These are phyloP conservation scores for Piloderma croceum DNA, from an alignment of 768 basidiomycete species.

Conservation along the genomic window DNA sequence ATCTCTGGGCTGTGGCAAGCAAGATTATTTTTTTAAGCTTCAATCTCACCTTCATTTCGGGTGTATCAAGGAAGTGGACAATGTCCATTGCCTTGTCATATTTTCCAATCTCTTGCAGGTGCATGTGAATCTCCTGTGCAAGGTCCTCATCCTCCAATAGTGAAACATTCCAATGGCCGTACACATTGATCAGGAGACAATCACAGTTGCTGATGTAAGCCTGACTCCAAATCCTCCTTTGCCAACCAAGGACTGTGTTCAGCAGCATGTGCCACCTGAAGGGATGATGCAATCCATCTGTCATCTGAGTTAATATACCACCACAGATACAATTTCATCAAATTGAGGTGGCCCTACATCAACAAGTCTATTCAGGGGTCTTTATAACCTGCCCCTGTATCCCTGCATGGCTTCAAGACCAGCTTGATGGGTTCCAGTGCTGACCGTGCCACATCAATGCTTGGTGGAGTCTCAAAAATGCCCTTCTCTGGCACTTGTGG, in stretches of 20 bases:
- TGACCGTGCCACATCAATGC: too few species aligned
- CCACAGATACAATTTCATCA: too few species aligned
- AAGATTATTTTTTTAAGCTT: conserved; percentile 16
- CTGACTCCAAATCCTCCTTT: neutral
- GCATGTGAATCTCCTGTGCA: conserved; percentile 10
- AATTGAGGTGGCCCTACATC: too few species aligned
- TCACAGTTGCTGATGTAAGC: neutral
- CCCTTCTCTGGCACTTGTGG: too few species aligned
- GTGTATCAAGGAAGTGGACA: conserved; percentile 12
- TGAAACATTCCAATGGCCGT: neutral
- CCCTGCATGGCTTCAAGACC: too few species aligned
- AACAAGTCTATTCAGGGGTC: too few species aligned
- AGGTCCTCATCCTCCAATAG: conserved; percentile 12
- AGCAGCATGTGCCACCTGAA: neutral
- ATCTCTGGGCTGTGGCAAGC: conserved; percentile 28
- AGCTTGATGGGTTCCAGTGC: too few species aligned
- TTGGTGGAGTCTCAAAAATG: too few species aligned
- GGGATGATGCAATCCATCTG: conserved; percentile 4
- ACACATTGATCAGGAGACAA: neutral
- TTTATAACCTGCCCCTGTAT: too few species aligned
- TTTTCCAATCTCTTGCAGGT: conserved; percentile 16
- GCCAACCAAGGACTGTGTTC: conserved; percentile 6
- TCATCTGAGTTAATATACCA: too few species aligned
- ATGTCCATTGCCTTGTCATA: conserved; percentile 16
- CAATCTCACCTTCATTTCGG: conserved; percentile 9